A percentile compares a stretch with the other conserved stretches of the same genome.
These are phyloP conservation scores for Wallacemonas sp. DNA, from an alignment of 208 protist species.

Conservation along the genomic window DNA sequence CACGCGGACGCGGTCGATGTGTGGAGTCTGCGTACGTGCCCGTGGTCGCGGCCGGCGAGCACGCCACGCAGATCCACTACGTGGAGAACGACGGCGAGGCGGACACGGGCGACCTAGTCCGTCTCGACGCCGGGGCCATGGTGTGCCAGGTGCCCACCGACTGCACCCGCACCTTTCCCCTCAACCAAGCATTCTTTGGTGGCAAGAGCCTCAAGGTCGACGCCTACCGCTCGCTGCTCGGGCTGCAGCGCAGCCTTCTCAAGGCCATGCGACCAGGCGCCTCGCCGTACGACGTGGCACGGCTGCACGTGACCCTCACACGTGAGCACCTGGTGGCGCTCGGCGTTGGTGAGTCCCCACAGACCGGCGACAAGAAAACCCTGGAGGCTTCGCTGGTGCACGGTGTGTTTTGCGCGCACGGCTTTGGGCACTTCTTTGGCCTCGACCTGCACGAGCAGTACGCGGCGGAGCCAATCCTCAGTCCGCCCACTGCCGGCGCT, in stretches of 20 bases:
- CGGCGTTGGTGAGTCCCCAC: constrained; percentile 23
- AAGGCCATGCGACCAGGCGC: constrained; percentile 27
- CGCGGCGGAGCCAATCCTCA: constrained; percentile 12
- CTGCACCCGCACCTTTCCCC: constrained; percentile 67
- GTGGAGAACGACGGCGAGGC: constrained; percentile 35
- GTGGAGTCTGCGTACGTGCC: constrained; percentile 50
- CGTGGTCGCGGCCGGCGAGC: constrained; percentile 48
- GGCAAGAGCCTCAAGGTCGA: neutral
- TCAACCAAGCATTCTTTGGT: constrained; percentile 21
- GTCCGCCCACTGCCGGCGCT: neutral
- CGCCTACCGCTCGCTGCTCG: constrained; percentile 43
- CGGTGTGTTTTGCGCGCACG: constrained; percentile 57
- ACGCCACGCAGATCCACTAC: constrained; percentile 57
- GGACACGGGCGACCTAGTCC: constrained; percentile 24
- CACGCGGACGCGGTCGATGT: too few species aligned
- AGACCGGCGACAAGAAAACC: constrained; percentile 1
- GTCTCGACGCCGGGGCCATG: constrained; percentile 54
- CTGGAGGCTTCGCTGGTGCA: constrained; percentile 28
- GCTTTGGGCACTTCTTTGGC: constrained; percentile 59
- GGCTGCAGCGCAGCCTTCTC: constrained; percentile 44
- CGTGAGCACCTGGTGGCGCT: constrained; percentile 24
- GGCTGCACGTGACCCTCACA: constrained; percentile 36
- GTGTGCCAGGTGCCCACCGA: constrained; percentile 55
- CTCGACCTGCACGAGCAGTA: constrained; percentile 59
- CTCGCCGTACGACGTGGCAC: constrained; percentile 26